Evolutionary conservation across 305 asterid genomes (phyloP), one percentile per base, ranked within the genome.

Genomic region (Fraxinus platypoda): DNA sequence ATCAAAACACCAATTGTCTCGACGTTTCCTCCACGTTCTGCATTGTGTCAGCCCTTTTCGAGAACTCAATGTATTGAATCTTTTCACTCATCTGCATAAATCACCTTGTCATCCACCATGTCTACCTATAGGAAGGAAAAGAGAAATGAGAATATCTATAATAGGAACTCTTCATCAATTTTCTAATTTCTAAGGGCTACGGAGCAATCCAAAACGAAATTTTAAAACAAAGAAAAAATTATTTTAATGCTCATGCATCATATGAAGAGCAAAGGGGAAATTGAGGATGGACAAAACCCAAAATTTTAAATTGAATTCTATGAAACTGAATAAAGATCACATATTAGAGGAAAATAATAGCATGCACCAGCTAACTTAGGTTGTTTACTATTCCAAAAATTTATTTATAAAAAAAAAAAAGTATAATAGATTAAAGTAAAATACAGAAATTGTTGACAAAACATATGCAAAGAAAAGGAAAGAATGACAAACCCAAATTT

Each of bases 81-180:
- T 83, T 81, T 90, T 86, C 89, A 88, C 85, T 93, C 98, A 83
- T 94, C 97, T 1, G 94, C 96, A 81, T 88, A 95, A 72, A 95
- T 89, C 28, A 94, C 87, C 52, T 93, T 92, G 86, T 94, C 97
- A 23, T 6, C 96, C 99, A 33, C 99, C 98, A 81, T 86, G 89
- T 37, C 97, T 97, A 35, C 97, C 99, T 76, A 87, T n/a, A 6
- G 97, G 97, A n/a, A 95, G 97, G 85, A 95, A 86, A 35, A 93
- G 81, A 2, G 97, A 93, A 74, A 87, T 95, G 97, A 81, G 90
- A 94, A 81, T 95, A 97, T 87, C 99, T 86, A 82, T 92, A 92
- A 70, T 82, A 89, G 7, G 91, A 88, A 84, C 46, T 85, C 82
- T 71, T 89, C 87, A 12, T 12, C 54, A 11, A 11, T 2, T 43